A percentile compares a stretch with the other conserved stretches of the same genome.
These are phyloP conservation scores for Neofusicoccum sp. DNA, from an alignment of 2,329 filamentous ascomycete genomes.

Conservation along the genomic window DNA sequence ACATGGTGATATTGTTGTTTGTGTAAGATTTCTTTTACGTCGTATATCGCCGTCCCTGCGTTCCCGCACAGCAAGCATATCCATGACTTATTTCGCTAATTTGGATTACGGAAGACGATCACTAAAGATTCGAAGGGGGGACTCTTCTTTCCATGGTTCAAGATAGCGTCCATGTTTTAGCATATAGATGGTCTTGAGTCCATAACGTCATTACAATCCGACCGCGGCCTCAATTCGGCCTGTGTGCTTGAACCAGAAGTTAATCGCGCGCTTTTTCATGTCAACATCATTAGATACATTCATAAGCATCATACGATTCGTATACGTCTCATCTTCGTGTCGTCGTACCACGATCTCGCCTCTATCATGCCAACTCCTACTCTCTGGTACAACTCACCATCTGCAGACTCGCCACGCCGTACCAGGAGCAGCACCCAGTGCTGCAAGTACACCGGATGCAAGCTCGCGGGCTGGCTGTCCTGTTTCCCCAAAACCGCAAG, in stretches of 20 bases:
- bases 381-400: constrained; percentile 16
- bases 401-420: neutral
- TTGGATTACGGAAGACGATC: no score
- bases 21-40: no score
- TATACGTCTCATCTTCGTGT: neutral
- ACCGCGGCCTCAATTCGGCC: no score
- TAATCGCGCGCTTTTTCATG: neutral
- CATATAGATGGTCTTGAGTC: no score
- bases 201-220: no score
- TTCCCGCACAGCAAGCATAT: no score
- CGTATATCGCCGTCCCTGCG: no score
- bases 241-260: neutral
- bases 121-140: no score
- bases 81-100: no score
- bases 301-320: neutral
- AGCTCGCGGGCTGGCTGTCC: neutral
- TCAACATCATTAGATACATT: neutral
- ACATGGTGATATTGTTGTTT: no score
- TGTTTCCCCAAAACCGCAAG: constrained; percentile 20
- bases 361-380: constrained; percentile 22
- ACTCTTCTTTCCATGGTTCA: no score
- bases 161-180: no score
- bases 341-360: constrained; percentile 16
- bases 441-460: neutral
- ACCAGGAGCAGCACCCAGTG: constrained; percentile 22